phyloP scores from a whole-genome alignment of 805 yeast species.

The Metschnikowia kunwiensis region DNA sequence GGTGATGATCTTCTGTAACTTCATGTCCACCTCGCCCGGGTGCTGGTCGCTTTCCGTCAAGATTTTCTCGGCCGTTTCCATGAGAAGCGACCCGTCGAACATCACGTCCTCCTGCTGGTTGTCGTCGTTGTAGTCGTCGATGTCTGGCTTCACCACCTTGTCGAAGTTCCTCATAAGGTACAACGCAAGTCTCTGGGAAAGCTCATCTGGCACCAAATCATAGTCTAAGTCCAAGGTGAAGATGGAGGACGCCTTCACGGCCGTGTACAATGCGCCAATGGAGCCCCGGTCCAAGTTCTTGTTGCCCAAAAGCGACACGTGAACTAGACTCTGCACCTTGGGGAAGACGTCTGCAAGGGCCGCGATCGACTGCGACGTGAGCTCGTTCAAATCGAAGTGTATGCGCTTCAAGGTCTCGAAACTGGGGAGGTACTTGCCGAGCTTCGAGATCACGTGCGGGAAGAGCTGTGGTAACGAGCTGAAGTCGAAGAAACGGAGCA shows the following conservation, averaged over 20 bases:
- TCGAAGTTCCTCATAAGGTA: slow-evolving; percentile 59
- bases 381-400: slow-evolving; percentile 54
- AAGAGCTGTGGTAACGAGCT: slow-evolving; percentile 51
- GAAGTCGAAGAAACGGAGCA: slow-evolving; percentile 50
- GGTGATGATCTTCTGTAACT: slow-evolving; percentile 44
- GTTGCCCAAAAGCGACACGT: slow-evolving; percentile 55
- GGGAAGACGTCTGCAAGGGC: slow-evolving; percentile 50
- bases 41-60: slow-evolving; percentile 34
- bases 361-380: slow-evolving; percentile 44
- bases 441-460: slow-evolving; percentile 47
- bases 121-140: slow-evolving; percentile 22
- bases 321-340: slow-evolving; percentile 45
- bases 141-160: slow-evolving; percentile 30
- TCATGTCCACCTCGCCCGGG: slow-evolving; percentile 29
- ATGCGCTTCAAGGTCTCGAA: slow-evolving; percentile 46
- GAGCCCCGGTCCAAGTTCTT: slow-evolving; percentile 41
- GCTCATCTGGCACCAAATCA: slow-evolving; percentile 49
- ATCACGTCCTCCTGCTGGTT: slow-evolving; percentile 56
- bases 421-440: slow-evolving; percentile 44
- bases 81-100: slow-evolving; percentile 71
- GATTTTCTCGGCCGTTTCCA: slow-evolving; percentile 69
- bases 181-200: slow-evolving; percentile 53
- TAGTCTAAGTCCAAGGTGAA: slow-evolving; percentile 54
- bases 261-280: slow-evolving; percentile 48
- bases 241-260: slow-evolving; percentile 48